phyloP scores from a whole-genome alignment of 257 asterid genomes.

The Nicotiana tomentosiformis region DNA sequence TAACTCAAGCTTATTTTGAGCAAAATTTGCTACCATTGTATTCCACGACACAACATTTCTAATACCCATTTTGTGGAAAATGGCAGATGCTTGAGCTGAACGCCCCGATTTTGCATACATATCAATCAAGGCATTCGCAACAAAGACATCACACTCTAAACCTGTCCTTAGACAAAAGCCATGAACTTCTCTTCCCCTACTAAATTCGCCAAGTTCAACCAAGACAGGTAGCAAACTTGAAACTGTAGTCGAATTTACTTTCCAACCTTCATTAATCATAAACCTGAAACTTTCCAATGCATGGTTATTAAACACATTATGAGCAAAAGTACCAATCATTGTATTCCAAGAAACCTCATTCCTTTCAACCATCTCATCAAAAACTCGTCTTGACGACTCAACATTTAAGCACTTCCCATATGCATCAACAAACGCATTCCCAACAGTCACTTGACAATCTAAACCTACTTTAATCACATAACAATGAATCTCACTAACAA shows the following conservation, averaged over 20 bases:
- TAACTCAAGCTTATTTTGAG: slow-evolving; percentile 47
- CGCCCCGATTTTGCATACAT: slow-evolving; percentile 59
- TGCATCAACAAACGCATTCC: slow-evolving; percentile 65
- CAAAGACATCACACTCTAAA: slow-evolving; percentile 51
- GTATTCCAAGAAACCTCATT: slow-evolving; percentile 80
- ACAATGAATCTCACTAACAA: slow-evolving; percentile 45
- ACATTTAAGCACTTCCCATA: slow-evolving; percentile 61
- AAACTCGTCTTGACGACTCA: slow-evolving; percentile 33
- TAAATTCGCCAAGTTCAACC: slow-evolving; percentile 37
- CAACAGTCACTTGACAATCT: slow-evolving; percentile 32
- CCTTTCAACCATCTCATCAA: slow-evolving; percentile 45
- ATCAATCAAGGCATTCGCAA: slow-evolving; percentile 64
- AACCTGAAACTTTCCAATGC: slow-evolving; percentile 48
- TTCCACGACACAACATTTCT: slow-evolving; percentile 69
- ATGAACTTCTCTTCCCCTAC: slow-evolving; percentile 56
- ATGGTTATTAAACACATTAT: slow-evolving; percentile 22
- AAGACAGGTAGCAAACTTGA: slow-evolving; percentile 57
- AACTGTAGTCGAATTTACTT: slow-evolving; percentile 42
- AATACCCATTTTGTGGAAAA: slow-evolving; percentile 36
- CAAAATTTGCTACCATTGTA: slow-evolving; percentile 58
- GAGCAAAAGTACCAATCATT: slow-evolving; percentile 39
- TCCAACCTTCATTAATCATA: slow-evolving; percentile 35
- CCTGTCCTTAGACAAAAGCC: slow-evolving; percentile 47
- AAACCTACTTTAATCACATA: slow-evolving; percentile 51
- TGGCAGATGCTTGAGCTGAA: slow-evolving; percentile 32